These are phyloP conservation scores for Deinandra increscens DNA, from an alignment of 129 eudicot species.

Conservation along the genomic window DNA sequence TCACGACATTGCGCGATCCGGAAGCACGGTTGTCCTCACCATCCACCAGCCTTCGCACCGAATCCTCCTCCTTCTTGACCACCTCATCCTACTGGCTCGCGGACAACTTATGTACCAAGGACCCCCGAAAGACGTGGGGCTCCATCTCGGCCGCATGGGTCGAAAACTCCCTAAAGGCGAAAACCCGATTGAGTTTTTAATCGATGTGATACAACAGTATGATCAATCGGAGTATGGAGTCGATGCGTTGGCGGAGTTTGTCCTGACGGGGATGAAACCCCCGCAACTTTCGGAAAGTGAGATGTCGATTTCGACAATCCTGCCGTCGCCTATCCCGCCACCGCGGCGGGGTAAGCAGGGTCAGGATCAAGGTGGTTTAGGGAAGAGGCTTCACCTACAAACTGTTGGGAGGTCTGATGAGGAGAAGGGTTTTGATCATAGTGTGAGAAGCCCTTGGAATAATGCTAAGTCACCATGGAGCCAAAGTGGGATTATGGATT, in stretches of 20 bases:
- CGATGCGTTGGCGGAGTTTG: slow-evolving; percentile 68
- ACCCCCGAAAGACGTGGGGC: slow-evolving; percentile 69
- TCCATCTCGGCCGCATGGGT: slow-evolving; percentile 56
- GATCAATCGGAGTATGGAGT: slow-evolving; percentile 80
- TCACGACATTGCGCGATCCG: slow-evolving; percentile 67
- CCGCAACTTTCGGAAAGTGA: slow-evolving; percentile 48
- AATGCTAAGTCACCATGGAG: slow-evolving; percentile 59
- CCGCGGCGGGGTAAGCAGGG: slow-evolving; percentile 20
- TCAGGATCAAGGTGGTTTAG: slow-evolving; percentile 21
- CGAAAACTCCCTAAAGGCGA: slow-evolving; percentile 67
- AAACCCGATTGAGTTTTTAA: slow-evolving; percentile 60
- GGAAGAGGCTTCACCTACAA: slow-evolving; percentile 53
- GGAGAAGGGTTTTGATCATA: slow-evolving; percentile 54
- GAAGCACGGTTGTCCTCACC: slow-evolving; percentile 77
- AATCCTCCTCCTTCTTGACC: slow-evolving; percentile 63
- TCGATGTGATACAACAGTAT: slow-evolving; percentile 78
- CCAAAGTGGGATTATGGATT: slow-evolving; percentile 48
- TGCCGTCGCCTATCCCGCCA: slow-evolving; percentile 44
- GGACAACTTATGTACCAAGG: slow-evolving; percentile 93
- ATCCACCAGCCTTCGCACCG: slow-evolving; percentile 78
- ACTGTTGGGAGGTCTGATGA: slow-evolving; percentile 32
- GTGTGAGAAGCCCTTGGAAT: slow-evolving; percentile 78
- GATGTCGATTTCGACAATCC: slow-evolving; percentile 37
- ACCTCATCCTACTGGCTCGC: slow-evolving; percentile 66
- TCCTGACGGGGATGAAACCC: slow-evolving; percentile 74